Evolutionary conservation across 306 rosid genomes (phyloP).

Genomic region (Trifolium pratense): DNA sequence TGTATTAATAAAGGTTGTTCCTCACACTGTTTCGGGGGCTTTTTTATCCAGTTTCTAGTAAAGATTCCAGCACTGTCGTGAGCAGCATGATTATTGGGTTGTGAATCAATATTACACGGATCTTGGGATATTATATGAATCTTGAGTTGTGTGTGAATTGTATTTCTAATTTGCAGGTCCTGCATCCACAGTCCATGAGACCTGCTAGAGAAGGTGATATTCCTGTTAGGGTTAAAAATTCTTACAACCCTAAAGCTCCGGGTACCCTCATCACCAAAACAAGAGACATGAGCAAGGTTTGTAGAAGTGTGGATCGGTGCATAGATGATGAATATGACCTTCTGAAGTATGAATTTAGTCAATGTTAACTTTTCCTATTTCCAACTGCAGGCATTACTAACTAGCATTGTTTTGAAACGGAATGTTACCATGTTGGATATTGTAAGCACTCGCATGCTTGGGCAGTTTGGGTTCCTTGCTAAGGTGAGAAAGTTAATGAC

Average conservation of each 20-base stretch:
- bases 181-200: conserved; percentile 99
- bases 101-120: conserved; percentile 9
- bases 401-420: conserved; percentile 91
- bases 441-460: conserved; percentile 97
- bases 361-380: conserved; percentile 37
- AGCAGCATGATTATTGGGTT: conserved; percentile 10
- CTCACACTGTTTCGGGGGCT: conserved; percentile 14
- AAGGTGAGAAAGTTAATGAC: conserved; percentile 63
- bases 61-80: conserved; percentile 9
- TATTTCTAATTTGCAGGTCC: conserved; percentile 62
- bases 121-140: conserved; percentile 22
- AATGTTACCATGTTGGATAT: conserved; percentile 97
- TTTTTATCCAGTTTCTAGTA: conserved; percentile 7
- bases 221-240: conserved; percentile 97
- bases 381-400: conserved; percentile 75
- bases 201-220: conserved; percentile 97
- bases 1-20: conserved; percentile 4
- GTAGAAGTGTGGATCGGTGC: conserved; percentile 39
- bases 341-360: conserved; percentile 21
- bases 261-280: conserved; percentile 86
- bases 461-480: conserved; percentile 94
- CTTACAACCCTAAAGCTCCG: conserved; percentile 93
- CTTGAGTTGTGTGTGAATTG: not conserved
- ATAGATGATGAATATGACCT: conserved; percentile 32
- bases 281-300: conserved; percentile 93